Evolutionary conservation across 2,329 filamentous ascomycete genomes (phyloP).

Genomic region (Apiospora pterosperma): DNA sequence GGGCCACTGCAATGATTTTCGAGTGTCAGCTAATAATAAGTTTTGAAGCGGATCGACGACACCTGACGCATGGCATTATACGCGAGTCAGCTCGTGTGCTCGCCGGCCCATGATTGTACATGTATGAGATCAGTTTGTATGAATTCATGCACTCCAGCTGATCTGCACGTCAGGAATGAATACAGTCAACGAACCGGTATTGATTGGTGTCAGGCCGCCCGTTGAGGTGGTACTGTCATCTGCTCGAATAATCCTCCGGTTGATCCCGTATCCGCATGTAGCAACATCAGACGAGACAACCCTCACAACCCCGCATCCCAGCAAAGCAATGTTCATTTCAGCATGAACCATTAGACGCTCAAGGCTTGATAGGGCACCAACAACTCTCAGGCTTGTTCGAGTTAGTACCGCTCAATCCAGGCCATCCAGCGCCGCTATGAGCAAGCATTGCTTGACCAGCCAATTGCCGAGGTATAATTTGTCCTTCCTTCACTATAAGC

Average conservation of each 20-base stretch:
- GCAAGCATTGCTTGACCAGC: neutral
- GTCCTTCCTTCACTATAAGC: neutral
- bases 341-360: conserved; percentile 1
- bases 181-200: neutral
- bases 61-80: neutral
- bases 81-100: conserved; percentile 5
- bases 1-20: neutral
- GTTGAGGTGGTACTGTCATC: neutral
- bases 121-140: conserved; percentile 10
- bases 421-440: too few species aligned
- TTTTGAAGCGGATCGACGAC: neutral
- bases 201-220: neutral
- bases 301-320: conserved; percentile 1
- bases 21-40: neutral
- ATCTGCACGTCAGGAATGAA: neutral
- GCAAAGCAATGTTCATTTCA: neutral
- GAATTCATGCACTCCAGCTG: conserved; percentile 9
- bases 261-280: conserved; percentile 2
- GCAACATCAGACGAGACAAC: conserved; percentile 1
- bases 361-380: neutral
- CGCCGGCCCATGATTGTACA: conserved; percentile 7
- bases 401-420: too few species aligned
- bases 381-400: too few species aligned
- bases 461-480: neutral
- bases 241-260: conserved; percentile 2